Evolutionary conservation across 1,284 basidiomycete genomes (phyloP).

Genomic region (Lentinus polychrous): DNA sequence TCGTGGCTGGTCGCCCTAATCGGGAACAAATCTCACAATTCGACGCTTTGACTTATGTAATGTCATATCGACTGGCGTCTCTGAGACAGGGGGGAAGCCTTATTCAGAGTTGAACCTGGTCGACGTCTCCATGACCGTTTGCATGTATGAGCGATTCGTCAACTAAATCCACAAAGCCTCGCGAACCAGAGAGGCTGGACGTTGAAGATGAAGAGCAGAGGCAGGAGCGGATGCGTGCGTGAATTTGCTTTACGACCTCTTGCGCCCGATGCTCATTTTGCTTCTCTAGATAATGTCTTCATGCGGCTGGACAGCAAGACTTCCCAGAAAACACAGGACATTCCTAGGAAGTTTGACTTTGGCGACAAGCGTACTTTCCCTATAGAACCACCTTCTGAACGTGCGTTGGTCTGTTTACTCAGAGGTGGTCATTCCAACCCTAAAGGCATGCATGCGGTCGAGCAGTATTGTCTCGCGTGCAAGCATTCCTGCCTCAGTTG

Average conservation of each 20-base stretch:
- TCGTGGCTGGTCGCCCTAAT: too few relatives aligned
- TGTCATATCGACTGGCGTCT: too few relatives aligned
- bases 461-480: slow-evolving; percentile 53
- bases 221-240: slow-evolving; percentile 28
- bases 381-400: slow-evolving; percentile 22
- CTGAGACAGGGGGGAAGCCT: too few relatives aligned
- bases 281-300: slow-evolving; percentile 21
- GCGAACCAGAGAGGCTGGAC: slow-evolving; percentile 20
- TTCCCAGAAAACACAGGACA: neutral
- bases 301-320: slow-evolving; percentile 19
- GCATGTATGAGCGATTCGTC: slow-evolving; percentile 12
- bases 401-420: slow-evolving; percentile 21
- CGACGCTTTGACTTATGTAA: too few relatives aligned
- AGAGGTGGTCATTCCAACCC: neutral
- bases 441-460: neutral
- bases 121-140: too few relatives aligned
- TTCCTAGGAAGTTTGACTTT: slow-evolving; percentile 18
- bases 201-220: slow-evolving; percentile 28
- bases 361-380: slow-evolving; percentile 23
- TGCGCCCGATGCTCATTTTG: neutral
- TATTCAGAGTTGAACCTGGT: too few relatives aligned
- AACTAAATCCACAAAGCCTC: slow-evolving; percentile 7
- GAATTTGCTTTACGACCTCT: neutral
- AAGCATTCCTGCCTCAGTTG: slow-evolving; percentile 56
- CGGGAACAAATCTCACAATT: too few relatives aligned